Evolutionary conservation across 257 asterid genomes (phyloP), one percentile per base, ranked within the genome.

Genomic region (Echites panduratus): DNA sequence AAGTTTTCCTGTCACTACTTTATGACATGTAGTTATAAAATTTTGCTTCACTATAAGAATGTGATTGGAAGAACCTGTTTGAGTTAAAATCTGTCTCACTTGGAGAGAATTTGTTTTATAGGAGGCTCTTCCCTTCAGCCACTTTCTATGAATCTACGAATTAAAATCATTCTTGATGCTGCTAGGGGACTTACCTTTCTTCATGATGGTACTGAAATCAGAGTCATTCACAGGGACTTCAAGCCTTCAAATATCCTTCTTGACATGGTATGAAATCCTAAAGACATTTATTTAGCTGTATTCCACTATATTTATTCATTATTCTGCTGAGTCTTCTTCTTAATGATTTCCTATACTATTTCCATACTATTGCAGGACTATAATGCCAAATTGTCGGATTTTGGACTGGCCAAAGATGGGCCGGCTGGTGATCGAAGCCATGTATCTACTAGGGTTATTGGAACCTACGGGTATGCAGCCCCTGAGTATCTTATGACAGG

Each of bases 171-270:
- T 69, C 87, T 90, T 66, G 98, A 87, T 49, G 98, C 98, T 48
- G 98, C 97, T 50, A 86, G 80, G 79, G 98, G 98, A 22, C 97
- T 92, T 54, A 96, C 97, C 4, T 90, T 88, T 83, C 98, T 92
- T 80, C 98, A 92, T 76, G 82, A 76, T 73, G 96, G n/a, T n/a
- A n/a, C 96, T 35, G 94, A 90, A 81, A 80, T 89, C 7, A 78
- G 76, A 83, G 96, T 92, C 8, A 92, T 92, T 40, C 90, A 90
- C 73, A 80, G 98, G 67, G 98, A 92, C 82, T 90, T 92, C 85
- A 92, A 92, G 87, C 84, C 95, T 47, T 89, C 98, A 9, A 92
- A 92, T 69, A 88, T 92, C 80, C 82, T 92, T 48, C 94, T 92
- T 13, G 98, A 90, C 70, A 84, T 89, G 76, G 97, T 92, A 78